Evolutionary conservation across 139 green algal genomes (phyloP).

Genomic region (Ostreobium quekettii): DNA sequence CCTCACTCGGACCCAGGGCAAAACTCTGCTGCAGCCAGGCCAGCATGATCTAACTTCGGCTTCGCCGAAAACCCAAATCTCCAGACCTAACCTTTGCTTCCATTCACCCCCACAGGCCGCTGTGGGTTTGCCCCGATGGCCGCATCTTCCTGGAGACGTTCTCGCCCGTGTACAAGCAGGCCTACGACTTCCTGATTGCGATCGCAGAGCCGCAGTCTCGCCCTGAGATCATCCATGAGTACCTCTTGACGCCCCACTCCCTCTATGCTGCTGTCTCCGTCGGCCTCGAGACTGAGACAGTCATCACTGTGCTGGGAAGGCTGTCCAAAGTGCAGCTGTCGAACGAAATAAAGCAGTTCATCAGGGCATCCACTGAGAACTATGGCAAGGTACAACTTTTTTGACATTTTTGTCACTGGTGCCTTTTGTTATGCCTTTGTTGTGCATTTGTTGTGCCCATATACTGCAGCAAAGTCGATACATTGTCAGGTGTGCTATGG

Average conservation of each 20-base stretch:
- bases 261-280: slow-evolving; percentile 96
- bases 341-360: slow-evolving; percentile 67
- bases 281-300: slow-evolving; percentile 83
- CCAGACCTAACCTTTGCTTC: background rate
- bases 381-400: slow-evolving; percentile 87
- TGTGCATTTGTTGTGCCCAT: too few species aligned
- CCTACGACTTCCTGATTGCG: slow-evolving; percentile 97
- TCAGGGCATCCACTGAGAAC: slow-evolving; percentile 80
- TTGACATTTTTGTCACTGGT: background rate
- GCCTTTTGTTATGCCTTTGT: background rate
- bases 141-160: slow-evolving; percentile 96
- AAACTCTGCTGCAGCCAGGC: too few species aligned
- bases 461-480: too few species aligned
- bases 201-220: slow-evolving; percentile 90
- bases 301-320: slow-evolving; percentile 73
- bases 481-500: too few species aligned
- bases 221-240: slow-evolving; percentile 88
- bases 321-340: slow-evolving; percentile 58
- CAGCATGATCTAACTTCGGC: too few species aligned
- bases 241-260: slow-evolving; percentile 89
- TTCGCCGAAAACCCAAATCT: background rate
- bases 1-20: too few species aligned
- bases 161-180: slow-evolving; percentile 89
- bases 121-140: slow-evolving; percentile 94
- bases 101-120: slow-evolving; percentile 45